Base-by-base conservation (phyloP, 164 flowering plant species). In the Stephania yunnanensis region DNA sequence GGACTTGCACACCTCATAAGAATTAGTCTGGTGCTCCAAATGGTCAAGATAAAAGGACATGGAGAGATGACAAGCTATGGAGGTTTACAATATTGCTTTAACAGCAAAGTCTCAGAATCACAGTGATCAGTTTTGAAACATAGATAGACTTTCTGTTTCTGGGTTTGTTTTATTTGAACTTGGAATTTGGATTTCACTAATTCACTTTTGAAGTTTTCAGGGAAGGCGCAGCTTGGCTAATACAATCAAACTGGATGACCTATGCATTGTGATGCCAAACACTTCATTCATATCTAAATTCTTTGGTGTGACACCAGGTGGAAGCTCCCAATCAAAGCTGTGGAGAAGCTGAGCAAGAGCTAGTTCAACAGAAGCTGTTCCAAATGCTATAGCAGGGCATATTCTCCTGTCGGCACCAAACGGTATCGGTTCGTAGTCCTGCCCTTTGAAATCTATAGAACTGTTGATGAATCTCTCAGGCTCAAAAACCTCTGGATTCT, bases 281-380 rank as follows among this genome's bases (percentile, higher is more conserved):
- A 30, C 79, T 74, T 85, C 88, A 0, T 79, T 87, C 84, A 84
- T 72, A 55, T 88, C 88, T 65, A 88, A 75, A 77, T 88, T 86
- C 36, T 84, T 48, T 17, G 77, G 74, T 48, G 63, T 52, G 29
- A 73, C 67, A 4, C 84, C 87, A 36, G 75, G 73, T 5, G 89
- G 91, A 73, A 88, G 87, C 77, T 81, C 82, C 89, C 87, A 88
- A 71, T 88, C 89, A 76, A 86, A 88, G 72, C 79, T 71, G 70
- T 81, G 81, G 29, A 87, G 80, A 73, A 88, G 83, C n/a, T 85
- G 83, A 66, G 91, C 92, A 17, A 89, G 71, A 71, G 86, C 89
- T 11, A 89, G 81, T 75, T 87, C 92, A 71, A 81, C 68, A 31
- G 46, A 76, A 7, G 86, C 87, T 8, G 74, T 72, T 22, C 79